phyloP scores from a whole-genome alignment of 768 basidiomycete genomes.

The Mycena belliarum region DNA sequence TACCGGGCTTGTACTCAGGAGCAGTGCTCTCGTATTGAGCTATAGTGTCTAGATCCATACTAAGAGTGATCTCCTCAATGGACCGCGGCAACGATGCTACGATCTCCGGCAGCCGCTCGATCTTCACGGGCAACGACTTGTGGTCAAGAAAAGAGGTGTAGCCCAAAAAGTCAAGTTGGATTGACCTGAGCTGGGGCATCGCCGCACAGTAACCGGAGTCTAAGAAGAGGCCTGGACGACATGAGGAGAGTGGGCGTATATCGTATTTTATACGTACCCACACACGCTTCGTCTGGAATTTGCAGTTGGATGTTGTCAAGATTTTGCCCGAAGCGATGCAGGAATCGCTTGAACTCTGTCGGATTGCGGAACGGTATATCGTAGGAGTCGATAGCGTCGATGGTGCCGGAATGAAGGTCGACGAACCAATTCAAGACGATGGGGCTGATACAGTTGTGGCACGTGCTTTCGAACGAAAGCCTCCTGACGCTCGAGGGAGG shows the following conservation, averaged over 20 bases:
- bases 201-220: no score
- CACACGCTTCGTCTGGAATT: not conserved
- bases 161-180: not conserved
- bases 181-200: no score
- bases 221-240: no score
- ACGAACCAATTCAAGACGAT: not conserved
- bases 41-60: not conserved
- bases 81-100: not conserved
- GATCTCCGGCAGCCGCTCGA: slow-evolving; percentile 1
- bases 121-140: not conserved
- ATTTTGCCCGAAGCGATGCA: not conserved
- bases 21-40: not conserved
- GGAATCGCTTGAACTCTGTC: not conserved
- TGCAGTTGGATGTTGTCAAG: not conserved
- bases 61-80: slow-evolving; percentile 1
- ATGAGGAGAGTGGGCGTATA: no score
- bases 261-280: not conserved
- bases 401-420: not conserved
- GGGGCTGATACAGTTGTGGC: not conserved
- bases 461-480: not conserved
- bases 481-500: not conserved
- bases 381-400: not conserved
- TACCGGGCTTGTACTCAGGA: not conserved
- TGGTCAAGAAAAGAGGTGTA: not conserved
- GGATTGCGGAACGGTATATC: not conserved